Percentiles rank a stretch among this genome's conserved stretches.
phyloP scores from a whole-genome alignment of 2,329 filamentous ascomycete genomes.

The Raffaelea arxii region DNA sequence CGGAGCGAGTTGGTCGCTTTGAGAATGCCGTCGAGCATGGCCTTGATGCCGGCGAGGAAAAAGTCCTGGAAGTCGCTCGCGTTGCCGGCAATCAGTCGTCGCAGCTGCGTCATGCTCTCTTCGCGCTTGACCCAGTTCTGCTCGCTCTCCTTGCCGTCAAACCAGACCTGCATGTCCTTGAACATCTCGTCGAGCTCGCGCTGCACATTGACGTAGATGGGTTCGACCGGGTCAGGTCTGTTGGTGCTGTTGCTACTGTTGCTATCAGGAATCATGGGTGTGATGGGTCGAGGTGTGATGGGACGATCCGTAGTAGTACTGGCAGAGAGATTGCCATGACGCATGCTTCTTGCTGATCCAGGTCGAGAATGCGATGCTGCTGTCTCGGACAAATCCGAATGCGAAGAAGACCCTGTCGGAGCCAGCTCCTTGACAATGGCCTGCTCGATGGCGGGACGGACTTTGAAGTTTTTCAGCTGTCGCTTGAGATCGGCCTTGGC shows the following conservation, averaged over 20 bases:
- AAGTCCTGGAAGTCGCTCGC: conserved; percentile 63
- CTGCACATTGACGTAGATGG: conserved; percentile 72
- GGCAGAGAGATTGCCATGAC: too few species aligned
- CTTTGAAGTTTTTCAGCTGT: conserved; percentile 74
- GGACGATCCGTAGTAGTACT: too few species aligned
- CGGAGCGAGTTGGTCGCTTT: conserved; percentile 76
- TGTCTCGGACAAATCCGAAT: too few species aligned
- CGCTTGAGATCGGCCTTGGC: conserved; percentile 85
- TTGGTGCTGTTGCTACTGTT: too few species aligned
- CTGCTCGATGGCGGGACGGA: conserved; percentile 75
- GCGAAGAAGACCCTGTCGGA: too few species aligned
- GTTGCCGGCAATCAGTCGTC: conserved; percentile 75
- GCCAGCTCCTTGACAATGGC: conserved; percentile 69
- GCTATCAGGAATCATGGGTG: too few species aligned
- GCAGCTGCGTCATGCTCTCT: conserved; percentile 65
- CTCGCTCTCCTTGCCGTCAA: conserved; percentile 83
- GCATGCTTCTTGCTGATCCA: too few species aligned
- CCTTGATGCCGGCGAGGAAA: conserved; percentile 63
- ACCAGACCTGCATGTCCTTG: conserved; percentile 67
- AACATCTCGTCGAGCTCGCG: conserved; percentile 84
- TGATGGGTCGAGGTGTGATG: conserved; percentile 46
- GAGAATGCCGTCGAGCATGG: conserved; percentile 75
- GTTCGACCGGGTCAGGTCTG: conserved; percentile 60
- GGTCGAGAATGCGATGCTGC: too few species aligned
- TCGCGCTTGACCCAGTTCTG: conserved; percentile 86